These are phyloP conservation scores for Pholiota adiposa DNA, from an alignment of 1,284 basidiomycete species.

Conservation along the genomic window DNA sequence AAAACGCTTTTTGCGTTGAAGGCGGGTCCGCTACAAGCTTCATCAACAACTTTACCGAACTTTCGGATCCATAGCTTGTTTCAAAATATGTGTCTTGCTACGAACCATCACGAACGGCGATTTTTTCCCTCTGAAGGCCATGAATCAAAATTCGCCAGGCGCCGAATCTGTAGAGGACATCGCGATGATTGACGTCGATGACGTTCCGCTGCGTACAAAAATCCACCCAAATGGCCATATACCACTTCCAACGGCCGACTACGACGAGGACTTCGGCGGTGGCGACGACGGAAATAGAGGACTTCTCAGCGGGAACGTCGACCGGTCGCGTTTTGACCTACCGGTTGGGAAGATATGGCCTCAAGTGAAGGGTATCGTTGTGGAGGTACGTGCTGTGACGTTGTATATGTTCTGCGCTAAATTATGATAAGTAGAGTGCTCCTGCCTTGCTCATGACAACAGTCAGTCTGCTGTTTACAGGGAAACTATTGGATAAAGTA, in stretches of 20 bases:
- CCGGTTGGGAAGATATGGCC: slow-evolving; percentile 43
- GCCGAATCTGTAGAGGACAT: slow-evolving; percentile 28
- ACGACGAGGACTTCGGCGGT: slow-evolving; percentile 34
- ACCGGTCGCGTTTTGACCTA: slow-evolving; percentile 22
- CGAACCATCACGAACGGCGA: slow-evolving; percentile 15
- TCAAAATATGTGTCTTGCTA: slow-evolving; percentile 9
- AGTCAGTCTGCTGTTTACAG: slow-evolving; percentile 82
- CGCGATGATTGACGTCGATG: slow-evolving; percentile 32
- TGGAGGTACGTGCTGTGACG: slow-evolving; percentile 54
- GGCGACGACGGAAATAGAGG: slow-evolving; percentile 36
- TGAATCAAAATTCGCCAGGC: slow-evolving; percentile 32
- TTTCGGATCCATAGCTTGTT: neutral
- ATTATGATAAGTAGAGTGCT: slow-evolving; percentile 56
- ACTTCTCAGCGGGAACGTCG: slow-evolving; percentile 35
- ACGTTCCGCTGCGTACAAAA: slow-evolving; percentile 9
- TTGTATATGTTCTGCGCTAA: neutral
- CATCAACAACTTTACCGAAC: slow-evolving; percentile 1
- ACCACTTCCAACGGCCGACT: slow-evolving; percentile 11
- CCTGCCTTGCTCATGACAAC: slow-evolving; percentile 77
- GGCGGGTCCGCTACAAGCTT: too few relatives aligned
- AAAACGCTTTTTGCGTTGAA: neutral
- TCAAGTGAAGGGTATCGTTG: slow-evolving; percentile 61
- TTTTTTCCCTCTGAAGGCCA: slow-evolving; percentile 19
- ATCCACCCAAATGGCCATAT: slow-evolving; percentile 10
- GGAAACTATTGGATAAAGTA: slow-evolving; percentile 85